Base-by-base conservation (phyloP, 169 alveolate genomes). In the Perkinsus chesapeaki region DNA sequence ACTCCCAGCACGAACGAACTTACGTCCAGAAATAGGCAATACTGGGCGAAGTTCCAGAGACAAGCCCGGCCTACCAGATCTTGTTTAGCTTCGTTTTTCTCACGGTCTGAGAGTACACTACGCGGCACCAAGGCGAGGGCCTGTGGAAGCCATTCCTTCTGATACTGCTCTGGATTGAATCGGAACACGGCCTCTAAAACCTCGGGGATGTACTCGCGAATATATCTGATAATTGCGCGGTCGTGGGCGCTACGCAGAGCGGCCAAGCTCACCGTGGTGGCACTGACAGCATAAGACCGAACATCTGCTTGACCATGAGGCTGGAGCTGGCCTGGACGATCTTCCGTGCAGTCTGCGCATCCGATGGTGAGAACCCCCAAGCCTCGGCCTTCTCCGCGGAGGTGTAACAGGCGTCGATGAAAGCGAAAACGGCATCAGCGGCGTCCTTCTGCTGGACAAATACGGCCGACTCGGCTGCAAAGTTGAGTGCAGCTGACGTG, bases 291-390 rank as follows among this genome's bases (percentile, higher is more conserved):
- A 60, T 60, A 27, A 60, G 31, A 20, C 37, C 82, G 23, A 60
- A 60, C 82, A 60, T 60, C 82, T 60, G 82, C 82, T 60, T 60
- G 82, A 60, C 82, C 82, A 60, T 60, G 82, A 60, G 82, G 27
- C 82, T 34, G 12, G 82, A 60, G 23, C 82, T 60, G 3, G 82
- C 82, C 23, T 60, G 82, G 82, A 60, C 36, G 3, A 60, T 60
- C 23, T 23, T 60, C 31, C 82, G 82, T 1, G 82, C 12, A 3
- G 82, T 60, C 82, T 60, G 37, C 36, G 82, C 82, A 60, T 60
- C 82, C 12, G 82, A 27, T 16, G 82, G 82, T 5, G 82, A 12
- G 82, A 60, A 60, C 3, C 82, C 82, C 82, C 82, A 60, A 34
- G 82, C 82, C 7, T 60, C 23, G 82, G 82, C 82, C 82, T 60